Evolutionary conservation across 1,284 basidiomycete genomes (phyloP).

Genomic region (Ustanciosporium gigantosporum): DNA sequence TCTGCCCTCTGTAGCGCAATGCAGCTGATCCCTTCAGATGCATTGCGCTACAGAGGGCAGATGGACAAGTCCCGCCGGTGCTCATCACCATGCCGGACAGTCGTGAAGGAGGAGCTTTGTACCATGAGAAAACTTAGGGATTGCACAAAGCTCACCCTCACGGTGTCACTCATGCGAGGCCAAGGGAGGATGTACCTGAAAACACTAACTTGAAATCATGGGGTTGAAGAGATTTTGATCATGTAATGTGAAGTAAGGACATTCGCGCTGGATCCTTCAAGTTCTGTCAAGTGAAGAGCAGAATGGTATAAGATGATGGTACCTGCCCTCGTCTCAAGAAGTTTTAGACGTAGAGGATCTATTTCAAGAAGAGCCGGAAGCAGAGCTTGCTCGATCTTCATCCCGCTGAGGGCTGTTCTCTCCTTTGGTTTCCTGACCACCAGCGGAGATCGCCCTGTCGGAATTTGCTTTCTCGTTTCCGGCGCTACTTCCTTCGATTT

Average conservation of each 20-base stretch:
- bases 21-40: too few relatives aligned
- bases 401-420: background rate
- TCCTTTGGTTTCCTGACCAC: background rate
- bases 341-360: background rate
- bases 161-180: too few relatives aligned
- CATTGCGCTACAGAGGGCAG: background rate
- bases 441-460: background rate
- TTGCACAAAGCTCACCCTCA: too few relatives aligned
- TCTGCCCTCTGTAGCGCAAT: background rate
- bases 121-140: too few relatives aligned
- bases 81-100: background rate
- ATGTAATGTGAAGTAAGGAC: background rate
- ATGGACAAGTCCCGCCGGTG: too few relatives aligned
- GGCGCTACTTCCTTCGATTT: background rate
- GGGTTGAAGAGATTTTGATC: too few relatives aligned
- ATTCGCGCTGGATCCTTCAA: background rate
- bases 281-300: background rate
- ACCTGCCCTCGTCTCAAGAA: too few relatives aligned
- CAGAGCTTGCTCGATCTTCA: background rate
- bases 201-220: too few relatives aligned
- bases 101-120: background rate
- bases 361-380: background rate
- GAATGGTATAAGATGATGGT: too few relatives aligned
- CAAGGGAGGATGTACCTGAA: too few relatives aligned
- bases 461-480: background rate